Evolutionary conservation across 495 filamentous ascomycete species (phyloP).

Genomic region (Haplographium delicatum): DNA sequence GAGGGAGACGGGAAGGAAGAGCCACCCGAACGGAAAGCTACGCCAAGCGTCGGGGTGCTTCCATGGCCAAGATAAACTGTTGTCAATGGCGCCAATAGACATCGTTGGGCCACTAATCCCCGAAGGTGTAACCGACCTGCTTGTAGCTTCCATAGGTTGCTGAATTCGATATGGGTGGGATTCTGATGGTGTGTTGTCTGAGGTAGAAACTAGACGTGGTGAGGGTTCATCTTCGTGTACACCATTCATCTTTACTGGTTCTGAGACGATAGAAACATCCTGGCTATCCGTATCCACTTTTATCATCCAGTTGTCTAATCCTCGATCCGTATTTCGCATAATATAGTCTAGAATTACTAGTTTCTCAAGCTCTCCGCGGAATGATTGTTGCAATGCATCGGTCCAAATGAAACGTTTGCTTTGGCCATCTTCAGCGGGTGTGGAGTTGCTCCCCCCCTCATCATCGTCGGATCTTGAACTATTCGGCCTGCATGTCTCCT

Average conservation of each 20-base stretch:
- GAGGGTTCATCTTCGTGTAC: conserved; percentile 48
- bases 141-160: conserved; percentile 76
- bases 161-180: conserved; percentile 70
- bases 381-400: conserved; percentile 79
- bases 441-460: conserved; percentile 47
- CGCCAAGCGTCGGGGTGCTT: conserved; percentile 93
- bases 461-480: conserved; percentile 65
- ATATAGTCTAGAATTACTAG: conserved; percentile 98
- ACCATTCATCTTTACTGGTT: conserved; percentile 65
- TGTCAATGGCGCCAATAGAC: conserved; percentile 90
- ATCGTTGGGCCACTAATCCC: conserved; percentile 55
- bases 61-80: conserved; percentile 98
- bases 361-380: conserved; percentile 94
- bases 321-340: conserved; percentile 97
- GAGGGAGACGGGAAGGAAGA: conserved; percentile 92
- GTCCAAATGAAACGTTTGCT: conserved; percentile 74
- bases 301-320: conserved; percentile 99
- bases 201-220: conserved; percentile 54
- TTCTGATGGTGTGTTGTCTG: conserved; percentile 37
- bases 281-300: conserved; percentile 82
- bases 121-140: conserved; percentile 53
- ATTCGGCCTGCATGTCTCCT: conserved; percentile 71
- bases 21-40: conserved; percentile 97
- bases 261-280: conserved; percentile 77
- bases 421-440: conserved; percentile 42